phyloP scores from a whole-genome alignment of 2,329 filamentous ascomycete species.

The Blastomyces parvus region DNA sequence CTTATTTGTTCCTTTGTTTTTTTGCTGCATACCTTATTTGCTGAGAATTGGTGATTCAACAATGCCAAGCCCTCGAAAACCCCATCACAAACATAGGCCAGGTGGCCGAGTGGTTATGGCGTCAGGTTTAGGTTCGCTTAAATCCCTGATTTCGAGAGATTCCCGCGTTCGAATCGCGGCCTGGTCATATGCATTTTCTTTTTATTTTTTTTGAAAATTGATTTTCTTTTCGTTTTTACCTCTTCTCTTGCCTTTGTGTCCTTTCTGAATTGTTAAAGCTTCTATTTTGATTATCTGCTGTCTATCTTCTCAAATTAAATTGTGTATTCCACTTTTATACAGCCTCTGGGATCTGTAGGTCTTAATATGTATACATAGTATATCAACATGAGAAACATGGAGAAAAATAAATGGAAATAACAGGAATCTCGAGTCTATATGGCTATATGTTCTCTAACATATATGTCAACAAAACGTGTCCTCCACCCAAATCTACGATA shows the following conservation, averaged over 20 bases:
- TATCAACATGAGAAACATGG: background rate
- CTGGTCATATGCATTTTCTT: background rate
- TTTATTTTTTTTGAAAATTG: background rate
- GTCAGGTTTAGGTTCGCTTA: slow-evolving; percentile 9
- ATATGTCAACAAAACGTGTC: background rate
- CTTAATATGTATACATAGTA: too few relatives aligned
- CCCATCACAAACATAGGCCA: background rate
- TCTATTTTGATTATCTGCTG: too few relatives aligned
- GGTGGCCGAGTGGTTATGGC: slow-evolving; percentile 11
- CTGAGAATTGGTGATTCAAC: too few relatives aligned
- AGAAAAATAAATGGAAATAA: background rate
- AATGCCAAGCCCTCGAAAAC: background rate
- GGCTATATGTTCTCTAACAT: background rate
- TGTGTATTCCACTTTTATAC: too few relatives aligned
- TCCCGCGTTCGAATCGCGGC: slow-evolving; percentile 10
- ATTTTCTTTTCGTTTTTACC: background rate
- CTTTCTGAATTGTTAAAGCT: too few relatives aligned
- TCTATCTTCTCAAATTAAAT: too few relatives aligned
- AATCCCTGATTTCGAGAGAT: slow-evolving; percentile 10
- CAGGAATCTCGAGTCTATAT: background rate
- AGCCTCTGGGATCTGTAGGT: too few relatives aligned
- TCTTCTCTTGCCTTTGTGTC: too few relatives aligned
- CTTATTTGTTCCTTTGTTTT: too few relatives aligned
- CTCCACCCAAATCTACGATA: background rate
- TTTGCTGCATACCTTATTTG: too few relatives aligned